phyloP scores from a whole-genome alignment of 768 basidiomycete genomes.

The Auriscalpium microsporum region DNA sequence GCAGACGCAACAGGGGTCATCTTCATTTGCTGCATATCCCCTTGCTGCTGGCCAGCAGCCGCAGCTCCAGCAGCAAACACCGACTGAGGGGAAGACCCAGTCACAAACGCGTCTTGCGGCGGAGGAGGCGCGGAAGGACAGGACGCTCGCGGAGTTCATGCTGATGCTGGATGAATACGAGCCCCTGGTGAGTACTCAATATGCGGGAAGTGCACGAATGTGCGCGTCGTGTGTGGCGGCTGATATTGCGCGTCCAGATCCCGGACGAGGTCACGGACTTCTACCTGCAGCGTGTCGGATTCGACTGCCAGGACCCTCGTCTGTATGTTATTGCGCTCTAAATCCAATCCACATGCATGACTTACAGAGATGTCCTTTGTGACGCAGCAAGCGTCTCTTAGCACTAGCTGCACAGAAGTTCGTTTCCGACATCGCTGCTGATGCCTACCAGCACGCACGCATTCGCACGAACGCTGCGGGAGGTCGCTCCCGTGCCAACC shows the following conservation, averaged over 20 bases:
- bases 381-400: slow-evolving; percentile 77
- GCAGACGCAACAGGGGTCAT: slow-evolving; percentile 12
- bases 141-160: slow-evolving; percentile 87
- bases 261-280: slow-evolving; percentile 98
- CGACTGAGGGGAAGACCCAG: slow-evolving; percentile 15
- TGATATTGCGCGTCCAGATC: slow-evolving; percentile 44
- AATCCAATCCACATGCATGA: too few relatives aligned
- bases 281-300: slow-evolving; percentile 92
- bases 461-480: slow-evolving; percentile 83
- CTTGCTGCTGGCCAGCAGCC: slow-evolving; percentile 15
- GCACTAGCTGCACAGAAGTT: slow-evolving; percentile 97
- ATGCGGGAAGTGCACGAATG: neutral
- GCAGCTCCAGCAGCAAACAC: slow-evolving; percentile 14
- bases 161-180: slow-evolving; percentile 96
- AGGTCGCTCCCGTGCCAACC: slow-evolving; percentile 58
- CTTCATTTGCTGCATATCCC: slow-evolving; percentile 11
- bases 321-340: slow-evolving; percentile 43
- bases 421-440: slow-evolving; percentile 90
- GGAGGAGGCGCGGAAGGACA: slow-evolving; percentile 80
- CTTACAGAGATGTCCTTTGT: neutral
- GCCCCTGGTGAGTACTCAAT: slow-evolving; percentile 56
- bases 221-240: neutral
- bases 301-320: slow-evolving; percentile 90
- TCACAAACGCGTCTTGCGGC: slow-evolving; percentile 59
- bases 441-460: slow-evolving; percentile 96